Evolutionary conservation across 1,139 yeast species (phyloP).

Genomic region (Pichia sp.): DNA sequence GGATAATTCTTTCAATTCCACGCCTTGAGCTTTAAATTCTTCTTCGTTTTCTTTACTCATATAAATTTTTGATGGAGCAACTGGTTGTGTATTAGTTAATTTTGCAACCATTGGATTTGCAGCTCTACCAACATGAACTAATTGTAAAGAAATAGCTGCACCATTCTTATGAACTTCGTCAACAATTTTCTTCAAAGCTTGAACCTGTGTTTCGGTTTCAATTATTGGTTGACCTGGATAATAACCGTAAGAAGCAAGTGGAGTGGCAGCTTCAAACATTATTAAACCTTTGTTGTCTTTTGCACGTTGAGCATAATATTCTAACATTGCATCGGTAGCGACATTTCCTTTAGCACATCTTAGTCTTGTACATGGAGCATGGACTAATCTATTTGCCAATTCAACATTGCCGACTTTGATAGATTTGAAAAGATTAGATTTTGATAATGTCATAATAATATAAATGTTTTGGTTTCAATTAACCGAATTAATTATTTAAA

Average conservation of each 20-base stretch:
- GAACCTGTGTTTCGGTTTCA: slow-evolving; percentile 47
- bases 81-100: slow-evolving; percentile 31
- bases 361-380: slow-evolving; percentile 51
- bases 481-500: too few species aligned
- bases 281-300: too few species aligned
- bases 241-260: too few species aligned
- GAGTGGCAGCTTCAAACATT: too few species aligned
- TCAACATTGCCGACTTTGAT: slow-evolving; percentile 39
- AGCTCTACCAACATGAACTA: slow-evolving; percentile 55
- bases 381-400: slow-evolving; percentile 37
- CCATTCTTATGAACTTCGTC: slow-evolving; percentile 51
- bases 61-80: slow-evolving; percentile 42
- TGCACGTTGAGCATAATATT: too few species aligned
- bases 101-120: slow-evolving; percentile 40
- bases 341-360: slow-evolving; percentile 24
- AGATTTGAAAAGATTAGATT: slow-evolving; percentile 23
- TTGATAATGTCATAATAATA: too few species aligned
- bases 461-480: too few species aligned
- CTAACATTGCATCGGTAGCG: too few species aligned
- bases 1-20: slow-evolving; percentile 34
- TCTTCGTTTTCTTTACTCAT: slow-evolving; percentile 32
- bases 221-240: slow-evolving; percentile 34
- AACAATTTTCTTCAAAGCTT: slow-evolving; percentile 41
- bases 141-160: slow-evolving; percentile 46
- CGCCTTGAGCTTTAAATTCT: slow-evolving; percentile 29